A percentile compares a stretch with the other conserved stretches of the same genome.
Conservation (phyloP, 768 basidiomycete genomes). For the Rhizopogon vinicolor region DNA sequence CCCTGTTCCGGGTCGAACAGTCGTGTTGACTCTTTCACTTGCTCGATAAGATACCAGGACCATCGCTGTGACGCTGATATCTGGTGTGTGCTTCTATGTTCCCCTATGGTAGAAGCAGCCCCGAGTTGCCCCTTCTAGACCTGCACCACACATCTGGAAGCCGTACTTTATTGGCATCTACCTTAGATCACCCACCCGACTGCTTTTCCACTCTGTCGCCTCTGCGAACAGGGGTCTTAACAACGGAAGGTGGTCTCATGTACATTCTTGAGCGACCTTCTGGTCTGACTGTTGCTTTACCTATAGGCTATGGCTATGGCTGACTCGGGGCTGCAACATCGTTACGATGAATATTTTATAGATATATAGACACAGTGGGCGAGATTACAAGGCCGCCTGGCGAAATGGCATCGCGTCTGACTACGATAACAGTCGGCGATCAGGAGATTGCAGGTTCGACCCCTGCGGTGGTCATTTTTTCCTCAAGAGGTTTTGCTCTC, state of each 20-base stretch:
- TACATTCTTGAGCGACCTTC: too few relatives aligned
- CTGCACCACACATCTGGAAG: slow-evolving; percentile 22
- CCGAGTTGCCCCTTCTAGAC: not conserved
- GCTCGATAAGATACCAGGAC: slow-evolving; percentile 51
- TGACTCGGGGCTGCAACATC: too few relatives aligned
- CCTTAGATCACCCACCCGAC: slow-evolving; percentile 24
- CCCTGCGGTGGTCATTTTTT: slow-evolving; percentile 73
- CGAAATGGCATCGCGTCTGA: slow-evolving; percentile 95
- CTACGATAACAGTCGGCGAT: slow-evolving; percentile 56
- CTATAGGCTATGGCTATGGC: too few relatives aligned
- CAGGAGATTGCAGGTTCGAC: slow-evolving; percentile 94
- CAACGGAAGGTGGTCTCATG: too few relatives aligned
- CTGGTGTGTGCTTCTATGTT: slow-evolving; percentile 32
- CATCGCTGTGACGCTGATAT: slow-evolving; percentile 56
- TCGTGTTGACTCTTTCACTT: not conserved
- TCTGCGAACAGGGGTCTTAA: slow-evolving; percentile 5
- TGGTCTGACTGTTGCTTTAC: too few relatives aligned
- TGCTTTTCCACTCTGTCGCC: slow-evolving; percentile 27
- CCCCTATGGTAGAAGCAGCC: not conserved
- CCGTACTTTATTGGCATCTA: slow-evolving; percentile 23
- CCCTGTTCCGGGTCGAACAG: not conserved
- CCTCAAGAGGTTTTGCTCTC: too few relatives aligned
- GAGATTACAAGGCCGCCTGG: slow-evolving; percentile 58
- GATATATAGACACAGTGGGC: too few relatives aligned
- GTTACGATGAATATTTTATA: too few relatives aligned